Evolutionary conservation across 2,329 filamentous ascomycete species (phyloP), one percentile per base, ranked within the genome.

Genomic region (Fusarium verrucosum): DNA sequence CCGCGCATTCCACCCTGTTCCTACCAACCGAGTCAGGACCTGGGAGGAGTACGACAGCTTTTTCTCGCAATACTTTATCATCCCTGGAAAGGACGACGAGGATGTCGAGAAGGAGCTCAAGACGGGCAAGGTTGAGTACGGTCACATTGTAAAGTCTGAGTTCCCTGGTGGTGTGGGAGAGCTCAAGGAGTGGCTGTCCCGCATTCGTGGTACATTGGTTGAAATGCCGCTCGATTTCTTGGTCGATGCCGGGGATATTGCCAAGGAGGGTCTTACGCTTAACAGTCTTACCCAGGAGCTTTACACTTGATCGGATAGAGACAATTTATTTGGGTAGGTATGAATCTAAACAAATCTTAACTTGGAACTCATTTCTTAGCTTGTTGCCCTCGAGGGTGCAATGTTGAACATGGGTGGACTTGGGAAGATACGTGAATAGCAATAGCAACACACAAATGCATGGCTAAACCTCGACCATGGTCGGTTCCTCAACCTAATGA

Each of bases 171-270:
- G 94, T 9, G 87, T 89, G 40, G 80, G 80, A n/a, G 88, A 91
- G 74, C 82, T 93, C 58, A 93, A 92, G 79, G 86, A 89, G 46
- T 84, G 87, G 78, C 79, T 94, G 51, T 82, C 83, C 52, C 82
- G 85, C 50, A 81, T 94, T 35, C 84, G 87, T 59, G 91, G 91
- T 3, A 91, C 85, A 10, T 77, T 93, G 41, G 90, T 97, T 9
- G 92, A 97, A 81, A 97, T 97, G 94, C 92, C 93, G 25, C 81
- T 97, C 69, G 82, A 92, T 97, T 97, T 80, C 80, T 97, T 75
- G 89, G 90, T 70, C 93, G 30, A 85, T 87, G 10, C 86, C 19
- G 57, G 92, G 71, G 93, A 97, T 75, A 89, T 97, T 75, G 94
- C 94, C 5, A 89, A 93, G 82, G 87, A 92, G 69, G 92, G 93